phyloP scores from a whole-genome alignment of 768 basidiomycete species.

The Russula olivacea region DNA sequence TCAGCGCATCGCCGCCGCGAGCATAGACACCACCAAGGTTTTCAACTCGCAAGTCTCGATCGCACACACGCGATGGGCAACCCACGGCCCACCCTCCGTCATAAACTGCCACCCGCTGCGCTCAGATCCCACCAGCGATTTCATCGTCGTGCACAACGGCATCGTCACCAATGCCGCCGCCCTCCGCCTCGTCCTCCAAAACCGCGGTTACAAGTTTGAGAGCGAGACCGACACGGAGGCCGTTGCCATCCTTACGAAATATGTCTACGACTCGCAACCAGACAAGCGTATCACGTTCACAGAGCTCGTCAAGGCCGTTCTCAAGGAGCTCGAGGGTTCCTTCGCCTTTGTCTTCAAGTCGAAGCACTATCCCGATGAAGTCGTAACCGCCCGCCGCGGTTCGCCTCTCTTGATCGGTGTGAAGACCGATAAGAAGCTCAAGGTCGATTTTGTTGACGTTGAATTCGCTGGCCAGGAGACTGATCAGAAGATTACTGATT shows the following conservation, averaged over 20 bases:
- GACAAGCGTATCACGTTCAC: slow-evolving; percentile 85
- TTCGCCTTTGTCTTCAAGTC: slow-evolving; percentile 99
- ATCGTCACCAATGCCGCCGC: slow-evolving; percentile 94
- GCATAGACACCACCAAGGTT: slow-evolving; percentile 66
- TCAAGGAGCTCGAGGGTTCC: slow-evolving; percentile 97
- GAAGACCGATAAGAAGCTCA: slow-evolving; percentile 99
- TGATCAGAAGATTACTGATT: slow-evolving; percentile 40
- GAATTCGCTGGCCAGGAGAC: slow-evolving; percentile 79
- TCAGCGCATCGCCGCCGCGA: slow-evolving; percentile 74
- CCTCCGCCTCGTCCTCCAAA: slow-evolving; percentile 87
- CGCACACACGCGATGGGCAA: slow-evolving; percentile 99
- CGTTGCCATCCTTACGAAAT: slow-evolving; percentile 93
- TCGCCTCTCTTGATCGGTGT: slow-evolving; percentile 96
- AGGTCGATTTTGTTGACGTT: slow-evolving; percentile 99
- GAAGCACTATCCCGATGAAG: slow-evolving; percentile 88
- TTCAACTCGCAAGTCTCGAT: slow-evolving; percentile 89
- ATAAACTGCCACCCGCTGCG: slow-evolving; percentile 94
- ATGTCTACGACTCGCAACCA: slow-evolving; percentile 90
- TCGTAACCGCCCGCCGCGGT: slow-evolving; percentile 93
- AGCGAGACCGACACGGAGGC: slow-evolving; percentile 98
- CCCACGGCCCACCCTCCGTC: slow-evolving; percentile 85
- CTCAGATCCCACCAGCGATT: slow-evolving; percentile 74
- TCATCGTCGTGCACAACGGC: slow-evolving; percentile 95
- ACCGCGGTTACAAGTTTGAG: slow-evolving; percentile 90
- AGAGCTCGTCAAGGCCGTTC: slow-evolving; percentile 85